Evolutionary conservation across 768 basidiomycete genomes (phyloP).

Genomic region (Lactarius deliciosus): DNA sequence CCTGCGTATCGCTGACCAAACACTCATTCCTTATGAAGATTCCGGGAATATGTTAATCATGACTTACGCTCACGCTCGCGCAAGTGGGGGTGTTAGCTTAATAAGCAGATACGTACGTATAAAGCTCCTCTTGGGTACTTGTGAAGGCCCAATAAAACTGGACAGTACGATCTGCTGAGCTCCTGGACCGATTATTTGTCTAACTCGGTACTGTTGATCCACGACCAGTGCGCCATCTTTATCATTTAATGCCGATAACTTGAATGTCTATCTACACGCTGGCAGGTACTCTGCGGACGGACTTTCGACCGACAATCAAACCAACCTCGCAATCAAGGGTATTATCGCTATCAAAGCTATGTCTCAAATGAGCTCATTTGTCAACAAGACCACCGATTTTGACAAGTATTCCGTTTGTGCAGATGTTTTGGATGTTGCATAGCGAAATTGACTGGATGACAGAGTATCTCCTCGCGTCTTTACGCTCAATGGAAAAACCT

Average conservation of each 20-base stretch:
- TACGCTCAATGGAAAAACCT: conserved; percentile 20
- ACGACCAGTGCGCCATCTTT: conserved; percentile 50
- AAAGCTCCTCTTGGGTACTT: too few species aligned
- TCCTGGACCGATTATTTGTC: conserved; percentile 37
- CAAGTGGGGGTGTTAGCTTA: conserved; percentile 31
- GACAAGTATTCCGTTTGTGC: conserved; percentile 33
- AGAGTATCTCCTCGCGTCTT: conserved; percentile 1
- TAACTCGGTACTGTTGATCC: conserved; percentile 48
- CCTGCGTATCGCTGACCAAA: background rate
- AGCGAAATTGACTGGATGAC: background rate
- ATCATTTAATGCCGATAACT: conserved; percentile 38
- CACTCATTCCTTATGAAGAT: conserved; percentile 21
- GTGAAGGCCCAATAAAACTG: background rate
- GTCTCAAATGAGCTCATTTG: conserved; percentile 48
- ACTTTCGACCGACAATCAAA: conserved; percentile 49
- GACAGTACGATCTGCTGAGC: conserved; percentile 33
- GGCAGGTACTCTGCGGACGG: conserved; percentile 23
- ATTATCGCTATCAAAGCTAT: conserved; percentile 66
- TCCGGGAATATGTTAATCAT: conserved; percentile 40
- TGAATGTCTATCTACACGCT: background rate
- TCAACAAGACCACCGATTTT: conserved; percentile 29
- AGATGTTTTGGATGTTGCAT: background rate
- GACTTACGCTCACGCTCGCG: conserved; percentile 34
- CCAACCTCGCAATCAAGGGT: conserved; percentile 70
- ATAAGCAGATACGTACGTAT: conserved; percentile 31